Conservation (phyloP, 345 rosid genomes). For the Lepidium sativum region DNA sequence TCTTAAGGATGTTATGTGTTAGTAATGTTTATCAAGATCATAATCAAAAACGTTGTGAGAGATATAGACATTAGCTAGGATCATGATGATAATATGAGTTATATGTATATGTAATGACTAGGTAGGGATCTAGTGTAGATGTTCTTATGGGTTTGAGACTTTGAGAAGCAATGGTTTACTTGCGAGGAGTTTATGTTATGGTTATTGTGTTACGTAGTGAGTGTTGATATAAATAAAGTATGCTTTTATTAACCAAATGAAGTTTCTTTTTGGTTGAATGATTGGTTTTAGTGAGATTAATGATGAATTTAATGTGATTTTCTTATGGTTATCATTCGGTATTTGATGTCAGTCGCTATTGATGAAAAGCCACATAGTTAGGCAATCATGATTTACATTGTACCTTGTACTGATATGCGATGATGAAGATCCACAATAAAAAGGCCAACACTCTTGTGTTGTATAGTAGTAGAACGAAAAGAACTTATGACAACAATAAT, state of each 20-base stretch:
- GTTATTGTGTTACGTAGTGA: background rate
- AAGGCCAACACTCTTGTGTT: no score
- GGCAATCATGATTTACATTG: background rate
- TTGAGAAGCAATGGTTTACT: constrained; percentile 16
- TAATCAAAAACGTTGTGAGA: background rate
- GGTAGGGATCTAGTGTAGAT: constrained; percentile 6
- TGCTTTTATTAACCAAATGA: background rate
- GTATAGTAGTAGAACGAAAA: no score
- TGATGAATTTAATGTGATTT: background rate
- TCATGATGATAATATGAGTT: constrained; percentile 12
- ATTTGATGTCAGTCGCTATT: background rate
- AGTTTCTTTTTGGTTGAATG: background rate
- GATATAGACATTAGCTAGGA: background rate
- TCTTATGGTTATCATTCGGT: background rate
- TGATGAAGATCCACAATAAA: background rate
- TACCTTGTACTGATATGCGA: background rate
- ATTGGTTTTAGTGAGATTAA: background rate
- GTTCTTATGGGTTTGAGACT: constrained; percentile 15
- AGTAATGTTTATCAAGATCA: background rate
- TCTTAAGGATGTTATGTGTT: constrained; percentile 98
- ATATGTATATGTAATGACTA: constrained; percentile 9
- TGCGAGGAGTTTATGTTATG: constrained; percentile 10
- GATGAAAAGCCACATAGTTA: background rate
- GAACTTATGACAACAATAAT: no score
- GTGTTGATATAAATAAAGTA: background rate